Percentiles rank a stretch among this genome's conserved stretches.
Conservation (phyloP, 768 basidiomycete species). For the Phaffia tasmanica region DNA sequence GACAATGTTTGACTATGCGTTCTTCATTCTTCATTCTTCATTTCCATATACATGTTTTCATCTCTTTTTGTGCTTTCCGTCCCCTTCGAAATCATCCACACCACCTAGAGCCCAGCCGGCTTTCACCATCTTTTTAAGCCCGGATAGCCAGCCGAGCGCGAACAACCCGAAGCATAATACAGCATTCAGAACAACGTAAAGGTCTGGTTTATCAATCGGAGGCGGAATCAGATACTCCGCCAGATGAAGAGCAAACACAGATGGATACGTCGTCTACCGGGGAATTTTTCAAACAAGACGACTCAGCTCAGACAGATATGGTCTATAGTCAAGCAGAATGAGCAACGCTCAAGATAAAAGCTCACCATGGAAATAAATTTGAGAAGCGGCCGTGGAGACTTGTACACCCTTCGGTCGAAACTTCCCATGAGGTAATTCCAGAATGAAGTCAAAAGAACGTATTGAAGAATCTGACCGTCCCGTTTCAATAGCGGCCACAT, state of each 20-base stretch:
- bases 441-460: constrained; percentile 52
- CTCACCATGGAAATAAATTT: constrained; percentile 33
- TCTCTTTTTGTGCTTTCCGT: no score
- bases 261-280: constrained; percentile 48
- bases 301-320: not conserved
- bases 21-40: no score
- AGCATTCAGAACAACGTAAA: constrained; percentile 76
- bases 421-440: constrained; percentile 81
- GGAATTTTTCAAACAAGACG: not conserved
- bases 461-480: constrained; percentile 67
- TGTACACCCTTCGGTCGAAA: constrained; percentile 45
- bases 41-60: no score
- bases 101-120: constrained; percentile 52
- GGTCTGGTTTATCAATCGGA: constrained; percentile 61
- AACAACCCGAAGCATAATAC: constrained; percentile 72
- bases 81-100: not conserved
- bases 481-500: constrained; percentile 83
- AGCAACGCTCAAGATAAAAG: not conserved
- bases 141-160: constrained; percentile 75
- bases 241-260: constrained; percentile 50
- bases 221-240: constrained; percentile 54
- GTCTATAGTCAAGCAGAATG: not conserved
- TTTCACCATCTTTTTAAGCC: constrained; percentile 66
- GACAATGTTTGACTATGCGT: no score
- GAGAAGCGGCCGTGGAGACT: constrained; percentile 43